Evolutionary conservation across 2,329 filamentous ascomycete genomes (phyloP), one percentile per base, ranked within the genome.

Genomic region (Elsinoe australis): DNA sequence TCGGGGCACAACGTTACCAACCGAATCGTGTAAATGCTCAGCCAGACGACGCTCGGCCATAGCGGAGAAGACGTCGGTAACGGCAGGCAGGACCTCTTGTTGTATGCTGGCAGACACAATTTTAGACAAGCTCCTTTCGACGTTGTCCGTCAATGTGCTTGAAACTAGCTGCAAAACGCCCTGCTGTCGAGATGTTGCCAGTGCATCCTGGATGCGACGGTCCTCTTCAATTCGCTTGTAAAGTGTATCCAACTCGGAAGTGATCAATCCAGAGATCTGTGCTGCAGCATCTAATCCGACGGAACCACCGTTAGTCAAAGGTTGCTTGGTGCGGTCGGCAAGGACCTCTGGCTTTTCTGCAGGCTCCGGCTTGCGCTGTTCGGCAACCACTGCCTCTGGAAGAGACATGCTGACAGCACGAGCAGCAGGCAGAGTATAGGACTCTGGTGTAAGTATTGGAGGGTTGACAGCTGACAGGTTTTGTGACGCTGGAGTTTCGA

Each of bases 31-130:
- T 10, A 94, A 66, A 46, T 83, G 75, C 41, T 79, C 74, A 54
- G 78, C 76, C 49, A 95, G 68, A 61, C 86, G 80, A 53, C 84
- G 82, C 48, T 83, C 77, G 21, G 95, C 73, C 3, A 82, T 76
- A 52, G 79, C 77, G 35, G 78, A 74, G 10, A 85, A 80, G 33
- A 82, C 73, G 45, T 81, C 75, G 32, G 80, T 76, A 49, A 96
- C 71, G 24, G 81, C 73, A 8, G 92, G 90, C 46, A 95, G 71
- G 35, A 95, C 79, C 10, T 80, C 75, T 49, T 80, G 75, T 52
- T 86, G 78, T 55, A 95, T 86, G 63, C 85, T 84, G 39, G 80
- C 75, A 38, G 79, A 78, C 44, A 95, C 82, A 56, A 94, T 85
- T 52, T 80, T 81, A 52, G 80, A 74, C 29, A 95, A 74, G 17